Conservation (phyloP, 257 asterid species). For the Avicennia marina region DNA sequence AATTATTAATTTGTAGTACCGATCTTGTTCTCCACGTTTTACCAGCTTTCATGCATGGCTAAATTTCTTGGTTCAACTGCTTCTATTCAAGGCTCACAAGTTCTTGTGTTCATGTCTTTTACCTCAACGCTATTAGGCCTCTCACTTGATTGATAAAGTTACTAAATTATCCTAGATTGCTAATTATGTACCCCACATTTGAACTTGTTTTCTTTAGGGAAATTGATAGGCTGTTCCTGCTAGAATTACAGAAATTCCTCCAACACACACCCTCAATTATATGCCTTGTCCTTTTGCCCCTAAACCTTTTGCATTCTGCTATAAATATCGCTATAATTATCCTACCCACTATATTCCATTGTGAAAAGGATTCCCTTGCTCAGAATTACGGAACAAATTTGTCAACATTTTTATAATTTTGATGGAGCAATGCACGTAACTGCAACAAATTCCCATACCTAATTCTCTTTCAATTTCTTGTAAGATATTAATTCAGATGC, state of each 20-base stretch:
- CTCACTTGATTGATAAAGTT: not conserved
- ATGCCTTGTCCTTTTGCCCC: slow-evolving; percentile 30
- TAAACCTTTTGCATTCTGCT: slow-evolving; percentile 18
- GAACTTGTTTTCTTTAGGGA: slow-evolving; percentile 9
- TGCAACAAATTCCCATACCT: slow-evolving; percentile 5
- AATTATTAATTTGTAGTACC: not conserved
- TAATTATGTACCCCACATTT: not conserved
- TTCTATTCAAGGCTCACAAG: not conserved
- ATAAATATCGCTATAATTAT: slow-evolving; percentile 15
- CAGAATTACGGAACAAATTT: slow-evolving; percentile 23
- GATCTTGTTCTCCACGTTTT: slow-evolving; percentile 19
- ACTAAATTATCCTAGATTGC: not conserved
- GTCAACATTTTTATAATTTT: slow-evolving; percentile 18
- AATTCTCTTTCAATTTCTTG: not conserved
- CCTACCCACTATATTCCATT: slow-evolving; percentile 34
- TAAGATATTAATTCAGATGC: not conserved
- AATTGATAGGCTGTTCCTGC: slow-evolving; percentile 13
- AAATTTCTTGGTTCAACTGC: not conserved
- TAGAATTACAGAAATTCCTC: slow-evolving; percentile 26
- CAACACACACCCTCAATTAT: slow-evolving; percentile 40
- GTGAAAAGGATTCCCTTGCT: slow-evolving; percentile 28
- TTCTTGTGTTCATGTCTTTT: too few relatives aligned
- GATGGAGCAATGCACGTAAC: not conserved
- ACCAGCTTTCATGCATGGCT: not conserved
- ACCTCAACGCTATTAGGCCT: too few relatives aligned